These are phyloP conservation scores for Stromatinia cepivora DNA, from an alignment of 2,329 filamentous ascomycete genomes.

Conservation along the genomic window DNA sequence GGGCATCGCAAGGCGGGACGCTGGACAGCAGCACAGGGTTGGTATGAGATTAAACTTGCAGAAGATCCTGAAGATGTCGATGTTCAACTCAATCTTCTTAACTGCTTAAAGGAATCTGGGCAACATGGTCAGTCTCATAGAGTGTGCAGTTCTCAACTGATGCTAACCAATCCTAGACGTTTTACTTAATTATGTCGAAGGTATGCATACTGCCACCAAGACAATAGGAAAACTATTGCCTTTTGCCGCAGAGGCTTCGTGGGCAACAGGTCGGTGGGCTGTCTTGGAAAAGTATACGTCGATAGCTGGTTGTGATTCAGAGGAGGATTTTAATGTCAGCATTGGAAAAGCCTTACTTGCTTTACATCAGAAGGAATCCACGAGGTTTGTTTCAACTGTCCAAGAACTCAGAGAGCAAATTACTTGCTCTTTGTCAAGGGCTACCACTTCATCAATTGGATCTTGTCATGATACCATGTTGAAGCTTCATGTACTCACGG, in stretches of 20 bases:
- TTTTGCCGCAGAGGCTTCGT: conserved; percentile 87
- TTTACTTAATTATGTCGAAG: conserved; percentile 82
- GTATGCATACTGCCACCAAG: conserved; percentile 56
- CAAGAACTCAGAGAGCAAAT: conserved; percentile 67
- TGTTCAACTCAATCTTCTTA: conserved; percentile 78
- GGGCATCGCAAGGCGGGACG: conserved; percentile 90
- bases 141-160: background rate
- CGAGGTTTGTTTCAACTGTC: conserved; percentile 58
- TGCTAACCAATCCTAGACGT: conserved; percentile 57
- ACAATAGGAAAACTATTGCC: conserved; percentile 68
- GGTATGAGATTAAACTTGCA: conserved; percentile 90
- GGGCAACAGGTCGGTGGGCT: conserved; percentile 82
- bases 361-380: conserved; percentile 53
- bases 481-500: conserved; percentile 82
- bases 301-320: conserved; percentile 47
- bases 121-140: conserved; percentile 69
- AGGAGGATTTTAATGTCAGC: conserved; percentile 77
- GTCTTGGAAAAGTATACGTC: conserved; percentile 67
- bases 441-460: conserved; percentile 77
- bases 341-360: conserved; percentile 68
- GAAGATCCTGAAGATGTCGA: conserved; percentile 76
- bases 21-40: conserved; percentile 93
- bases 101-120: conserved; percentile 90
- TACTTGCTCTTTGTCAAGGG: conserved; percentile 71
- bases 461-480: conserved; percentile 82